Evolutionary conservation across 108 stramenopile species (phyloP), one percentile per base, ranked within the genome.

Genomic region (Phaeodactylum tricornutum): DNA sequence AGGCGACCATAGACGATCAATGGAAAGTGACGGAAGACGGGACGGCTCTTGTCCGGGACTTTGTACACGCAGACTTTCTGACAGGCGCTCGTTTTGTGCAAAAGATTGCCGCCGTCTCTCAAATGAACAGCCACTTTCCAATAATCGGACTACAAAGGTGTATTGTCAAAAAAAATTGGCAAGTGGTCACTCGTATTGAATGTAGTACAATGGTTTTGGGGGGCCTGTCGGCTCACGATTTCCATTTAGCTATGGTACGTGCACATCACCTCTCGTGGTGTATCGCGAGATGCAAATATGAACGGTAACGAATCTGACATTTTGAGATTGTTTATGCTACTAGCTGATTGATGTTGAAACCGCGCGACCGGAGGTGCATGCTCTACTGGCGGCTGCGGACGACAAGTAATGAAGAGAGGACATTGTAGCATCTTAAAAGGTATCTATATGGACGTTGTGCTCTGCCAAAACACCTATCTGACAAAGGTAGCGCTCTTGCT

Each of bases 91-190:
- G 46, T 21, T 79, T 79, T 44, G 27, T 72, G 17, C 42, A 42
- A 12, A 60, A 71, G 2, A 39, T 79, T 1, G 78, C 78, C 0
- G 72, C 78, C 4, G 70, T 79, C 6, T 66, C 69, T 2, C 65
- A 74, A 59, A 55, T 73, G 41, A 72, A 74, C 25, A 62, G 58
- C 53, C 78, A 79, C 38, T 79, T 57, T 57, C 74, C 78, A n/a
- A 15, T 34, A 34, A 25, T 74, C 1, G 15, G 20, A 14, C 27
- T 79, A 22, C 62, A 72, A 19, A 54, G 78, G 32, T 36, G 33
- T 15, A 33, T 79, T 19, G 25, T 62, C 34, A 12, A 56, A n/a
- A 68, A 64, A 24, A 8, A 40, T 2, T 79, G 78, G 78, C 39
- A 34, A 27, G 49, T 71, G 14, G 35, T 64, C 12, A 65, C 73